Evolutionary conservation across 768 basidiomycete genomes (phyloP), one percentile per base, ranked within the genome.

Genomic region (Crepidotus variabilis): DNA sequence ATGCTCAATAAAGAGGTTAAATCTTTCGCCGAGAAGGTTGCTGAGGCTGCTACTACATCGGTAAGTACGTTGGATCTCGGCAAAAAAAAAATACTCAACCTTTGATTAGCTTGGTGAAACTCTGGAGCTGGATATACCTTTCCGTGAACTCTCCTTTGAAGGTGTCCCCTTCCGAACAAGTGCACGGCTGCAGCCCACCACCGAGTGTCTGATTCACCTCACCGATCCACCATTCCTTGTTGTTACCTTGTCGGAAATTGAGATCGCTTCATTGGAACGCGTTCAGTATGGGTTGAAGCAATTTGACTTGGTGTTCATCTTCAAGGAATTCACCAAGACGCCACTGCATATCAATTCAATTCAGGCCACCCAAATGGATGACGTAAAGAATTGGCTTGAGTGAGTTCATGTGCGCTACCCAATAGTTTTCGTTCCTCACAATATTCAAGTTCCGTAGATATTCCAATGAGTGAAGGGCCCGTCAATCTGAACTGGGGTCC

Each of bases 361-460:
- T 61, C 94, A 92, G 21, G 90, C 83, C 55, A 74, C 84, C 1
- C 89, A 93, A 63, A 83, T 98, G 65, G 97, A 99, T 66, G 94
- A 95, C 62, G 95, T 99, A 60, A 98, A 98, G 74, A 95, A 97
- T 66, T 99, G 97, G 97, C 81, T 99, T 20, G 94, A 99, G 94
- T 98, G 69, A 61, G 92, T 77, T 6, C 52, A 22, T 47, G 47
- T 51, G 54, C 50, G 23, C 33, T 24, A 21, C 13, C 34, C 51
- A 51, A 45, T 34, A 36, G 59, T 22, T 21, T 53, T 32, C 28
- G 13, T 18, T 45, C 43, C 46, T 61, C 48, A 63, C 55, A 59
- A 24, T 9, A 32, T 24, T 57, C n/a, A 35, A 98, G 95, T 67
- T 98, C 95, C 5, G 94, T 98, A 55, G 97, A 99, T 67, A 95